Evolutionary conservation across 352 stramenopile species (phyloP), one percentile per base, ranked within the genome.

Genomic region (Phytophthora meadii): DNA sequence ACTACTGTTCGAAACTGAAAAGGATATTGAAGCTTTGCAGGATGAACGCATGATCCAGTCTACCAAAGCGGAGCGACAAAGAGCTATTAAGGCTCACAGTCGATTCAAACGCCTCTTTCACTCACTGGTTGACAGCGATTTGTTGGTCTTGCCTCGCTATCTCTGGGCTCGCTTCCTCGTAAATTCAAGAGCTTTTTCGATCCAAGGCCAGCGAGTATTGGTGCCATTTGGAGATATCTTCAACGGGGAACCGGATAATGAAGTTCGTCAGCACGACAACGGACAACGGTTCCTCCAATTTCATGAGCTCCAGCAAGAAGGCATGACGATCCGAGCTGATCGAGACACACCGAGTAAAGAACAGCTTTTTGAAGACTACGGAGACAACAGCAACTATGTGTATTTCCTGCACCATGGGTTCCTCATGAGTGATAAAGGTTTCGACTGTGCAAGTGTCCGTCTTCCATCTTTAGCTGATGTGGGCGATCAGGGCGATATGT

Each of bases 291-390:
- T 94, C 15, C 68, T 94, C 1, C 25, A 82, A 6, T 92, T 84
- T 28, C 87, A 93, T 49, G 51, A 68, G 45, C 61, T 93, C 7
- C 49, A 73, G 1, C 36, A 54, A 19, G 28, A 52, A n/a, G 76
- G 70, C 5, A 85, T 94, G 63, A 60, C 64, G 3, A 79, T 97
- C n/a, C 69, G 68, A 19, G 84, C 88, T 5, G 92, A 97, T 63
- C 85, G 90, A 11, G 14, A 52, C 0, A 79, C 72, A 5, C 22
- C 8, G 0, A 46, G 24, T 0, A 60, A 53, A 8, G 36, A 68
- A 2, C 92, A 98, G 57, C 65, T 98, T 5, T 93, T 97, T 54
- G 95, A 98, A 77, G 94, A 98, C 73, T 99, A 99, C 41, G 94
- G 94, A n/a, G 92, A 98, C 79, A 97, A 97, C 61, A 84, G 86